Conservation (phyloP, 495 filamentous ascomycete genomes). For the Aspergillus avenaceus region DNA sequence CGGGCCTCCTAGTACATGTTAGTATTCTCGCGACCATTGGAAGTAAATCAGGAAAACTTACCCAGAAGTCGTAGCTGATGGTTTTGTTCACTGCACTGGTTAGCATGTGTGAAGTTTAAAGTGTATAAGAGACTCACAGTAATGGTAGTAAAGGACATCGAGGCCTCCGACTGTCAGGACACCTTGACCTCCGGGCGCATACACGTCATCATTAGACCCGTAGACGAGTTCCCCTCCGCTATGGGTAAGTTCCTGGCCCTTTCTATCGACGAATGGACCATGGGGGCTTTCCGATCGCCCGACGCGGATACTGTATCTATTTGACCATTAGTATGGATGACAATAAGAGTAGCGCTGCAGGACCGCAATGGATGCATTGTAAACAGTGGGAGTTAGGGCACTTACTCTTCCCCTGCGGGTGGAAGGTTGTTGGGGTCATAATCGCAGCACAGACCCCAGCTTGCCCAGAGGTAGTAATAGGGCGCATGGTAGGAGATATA, state of each 20-base stretch:
- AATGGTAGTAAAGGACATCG: conserved; percentile 47
- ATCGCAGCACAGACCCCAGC: conserved; percentile 65
- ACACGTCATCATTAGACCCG: conserved; percentile 43
- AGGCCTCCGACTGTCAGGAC: conserved; percentile 28
- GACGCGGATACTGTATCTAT: conserved; percentile 43
- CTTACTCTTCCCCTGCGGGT: conserved; percentile 59
- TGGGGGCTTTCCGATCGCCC: conserved; percentile 31
- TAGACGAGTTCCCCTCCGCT: conserved; percentile 44
- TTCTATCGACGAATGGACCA: conserved; percentile 40
- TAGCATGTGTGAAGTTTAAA: too few relatives aligned
- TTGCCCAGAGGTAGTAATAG: conserved; percentile 73
- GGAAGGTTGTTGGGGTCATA: conserved; percentile 45
- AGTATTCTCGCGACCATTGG: not conserved
- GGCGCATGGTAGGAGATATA: conserved; percentile 52
- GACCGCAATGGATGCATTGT: too few relatives aligned
- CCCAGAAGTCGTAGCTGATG: conserved; percentile 36
- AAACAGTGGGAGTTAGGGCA: not conserved
- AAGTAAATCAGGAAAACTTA: conserved; percentile 15
- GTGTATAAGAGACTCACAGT: conserved; percentile 38
- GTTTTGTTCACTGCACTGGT: conserved; percentile 29
- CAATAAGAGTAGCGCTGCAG: too few relatives aligned
- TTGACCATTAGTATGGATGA: conserved; percentile 6
- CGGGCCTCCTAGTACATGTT: conserved; percentile 34
- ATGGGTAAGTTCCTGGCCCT: conserved; percentile 31
- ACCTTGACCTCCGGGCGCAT: conserved; percentile 45